Percentiles rank a stretch among this genome's conserved stretches.
Conservation (phyloP, 352 stramenopile species). For the Aphanomyces euteiches region DNA sequence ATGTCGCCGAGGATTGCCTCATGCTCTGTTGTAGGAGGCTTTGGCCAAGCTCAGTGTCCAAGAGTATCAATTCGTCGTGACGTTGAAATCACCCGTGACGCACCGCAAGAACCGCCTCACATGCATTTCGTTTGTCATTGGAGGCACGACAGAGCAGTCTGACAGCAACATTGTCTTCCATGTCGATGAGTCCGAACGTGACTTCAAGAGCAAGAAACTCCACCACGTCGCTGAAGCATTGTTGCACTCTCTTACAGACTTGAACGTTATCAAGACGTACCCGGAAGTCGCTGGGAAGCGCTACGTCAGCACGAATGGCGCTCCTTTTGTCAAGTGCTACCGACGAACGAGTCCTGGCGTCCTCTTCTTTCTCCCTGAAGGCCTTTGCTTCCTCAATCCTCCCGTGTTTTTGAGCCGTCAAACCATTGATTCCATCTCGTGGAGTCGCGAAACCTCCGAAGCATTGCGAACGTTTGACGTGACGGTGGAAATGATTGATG, state of each 20-base stretch:
- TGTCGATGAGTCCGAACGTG: background rate
- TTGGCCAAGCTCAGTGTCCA: slow-evolving; percentile 11
- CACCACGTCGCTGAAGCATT: slow-evolving; percentile 13
- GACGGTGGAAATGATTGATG: slow-evolving; percentile 17
- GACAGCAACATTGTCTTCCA: slow-evolving; percentile 24
- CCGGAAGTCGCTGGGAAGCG: background rate
- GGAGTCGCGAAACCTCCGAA: slow-evolving; percentile 18
- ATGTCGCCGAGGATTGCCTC: background rate
- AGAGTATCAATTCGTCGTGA: slow-evolving; percentile 25
- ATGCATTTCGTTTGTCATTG: slow-evolving; percentile 22
- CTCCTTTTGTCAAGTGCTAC: slow-evolving; percentile 28
- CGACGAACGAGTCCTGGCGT: slow-evolving; percentile 16
- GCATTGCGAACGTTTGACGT: slow-evolving; percentile 24
- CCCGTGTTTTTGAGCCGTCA: slow-evolving; percentile 28
- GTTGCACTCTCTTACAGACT: background rate
- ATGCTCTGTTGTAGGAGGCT: background rate
- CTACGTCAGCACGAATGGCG: slow-evolving; percentile 28
- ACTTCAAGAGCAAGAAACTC: slow-evolving; percentile 24
- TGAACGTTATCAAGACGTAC: slow-evolving; percentile 16
- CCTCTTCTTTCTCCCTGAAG: slow-evolving; percentile 27
- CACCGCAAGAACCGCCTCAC: slow-evolving; percentile 13
- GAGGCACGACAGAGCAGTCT: background rate
- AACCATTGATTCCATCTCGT: slow-evolving; percentile 20
- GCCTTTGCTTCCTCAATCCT: slow-evolving; percentile 28
- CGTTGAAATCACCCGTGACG: slow-evolving; percentile 13